phyloP scores from a whole-genome alignment of 2,329 filamentous ascomycete species.

The Aspergillus piperis region DNA sequence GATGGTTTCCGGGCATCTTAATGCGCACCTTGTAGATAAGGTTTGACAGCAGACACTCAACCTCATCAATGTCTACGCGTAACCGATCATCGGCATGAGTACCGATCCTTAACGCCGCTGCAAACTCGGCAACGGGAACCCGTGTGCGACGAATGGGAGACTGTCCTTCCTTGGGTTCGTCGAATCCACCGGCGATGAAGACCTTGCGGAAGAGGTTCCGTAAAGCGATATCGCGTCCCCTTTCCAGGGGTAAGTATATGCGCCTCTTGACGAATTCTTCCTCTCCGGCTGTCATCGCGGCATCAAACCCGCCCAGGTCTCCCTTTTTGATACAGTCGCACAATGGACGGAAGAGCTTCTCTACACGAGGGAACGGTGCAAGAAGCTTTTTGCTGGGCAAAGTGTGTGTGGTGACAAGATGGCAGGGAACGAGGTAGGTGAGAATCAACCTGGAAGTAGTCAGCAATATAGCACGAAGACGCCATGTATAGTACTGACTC shows the following conservation, averaged over 20 bases:
- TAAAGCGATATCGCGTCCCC: slow-evolving; percentile 85
- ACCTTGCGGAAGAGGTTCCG: slow-evolving; percentile 92
- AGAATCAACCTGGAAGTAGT: slow-evolving; percentile 70
- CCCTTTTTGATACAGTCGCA: slow-evolving; percentile 77
- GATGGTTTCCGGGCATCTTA: neutral
- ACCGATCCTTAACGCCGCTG: slow-evolving; percentile 76
- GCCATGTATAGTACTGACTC: slow-evolving; percentile 59
- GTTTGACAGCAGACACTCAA: slow-evolving; percentile 91
- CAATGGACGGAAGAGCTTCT: slow-evolving; percentile 76
- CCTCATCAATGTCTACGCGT: slow-evolving; percentile 80
- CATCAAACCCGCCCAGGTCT: slow-evolving; percentile 80
- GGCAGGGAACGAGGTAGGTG: slow-evolving; percentile 91
- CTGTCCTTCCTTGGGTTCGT: slow-evolving; percentile 70
- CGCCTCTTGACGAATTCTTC: slow-evolving; percentile 90
- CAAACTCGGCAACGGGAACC: slow-evolving; percentile 80
- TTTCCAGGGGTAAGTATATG: slow-evolving; percentile 92
- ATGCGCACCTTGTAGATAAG: slow-evolving; percentile 91
- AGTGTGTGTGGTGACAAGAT: slow-evolving; percentile 82
- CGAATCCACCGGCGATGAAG: slow-evolving; percentile 80
- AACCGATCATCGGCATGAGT: slow-evolving; percentile 54
- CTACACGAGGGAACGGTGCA: slow-evolving; percentile 71
- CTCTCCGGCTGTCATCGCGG: slow-evolving; percentile 76
- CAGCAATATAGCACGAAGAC: slow-evolving; percentile 14
- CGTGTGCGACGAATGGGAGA: slow-evolving; percentile 67
- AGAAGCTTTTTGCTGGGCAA: slow-evolving; percentile 75